phyloP scores from a whole-genome alignment of 495 filamentous ascomycete species.

The Penicillium egyptiacum region DNA sequence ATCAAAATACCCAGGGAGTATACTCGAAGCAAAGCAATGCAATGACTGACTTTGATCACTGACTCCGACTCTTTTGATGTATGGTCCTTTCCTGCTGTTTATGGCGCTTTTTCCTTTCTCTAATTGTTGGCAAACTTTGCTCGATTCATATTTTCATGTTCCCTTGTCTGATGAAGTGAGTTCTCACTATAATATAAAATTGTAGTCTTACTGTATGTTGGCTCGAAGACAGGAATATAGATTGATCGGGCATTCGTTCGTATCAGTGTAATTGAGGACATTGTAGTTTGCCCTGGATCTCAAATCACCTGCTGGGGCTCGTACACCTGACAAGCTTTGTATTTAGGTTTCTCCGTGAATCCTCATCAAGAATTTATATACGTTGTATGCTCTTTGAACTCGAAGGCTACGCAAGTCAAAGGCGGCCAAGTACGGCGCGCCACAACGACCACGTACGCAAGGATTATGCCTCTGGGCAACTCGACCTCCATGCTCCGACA shows the following conservation, averaged over 20 bases:
- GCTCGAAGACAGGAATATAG: too few relatives aligned
- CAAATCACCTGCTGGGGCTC: neutral
- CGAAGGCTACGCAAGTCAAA: neutral
- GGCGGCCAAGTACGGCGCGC: neutral
- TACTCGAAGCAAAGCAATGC: neutral
- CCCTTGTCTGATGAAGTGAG: too few relatives aligned
- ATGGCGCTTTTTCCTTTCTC: neutral
- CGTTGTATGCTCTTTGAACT: neutral
- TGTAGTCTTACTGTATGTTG: too few relatives aligned
- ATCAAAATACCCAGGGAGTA: neutral
- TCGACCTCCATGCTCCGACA: constrained; percentile 6
- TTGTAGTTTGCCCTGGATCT: neutral
- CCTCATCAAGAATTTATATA: too few relatives aligned
- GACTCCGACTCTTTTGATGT: neutral
- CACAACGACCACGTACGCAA: constrained; percentile 4
- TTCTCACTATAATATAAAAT: too few relatives aligned
- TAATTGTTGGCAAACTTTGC: too few relatives aligned
- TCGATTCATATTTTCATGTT: too few relatives aligned
- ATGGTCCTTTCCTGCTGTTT: too few relatives aligned
- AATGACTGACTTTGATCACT: neutral
- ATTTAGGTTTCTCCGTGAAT: too few relatives aligned
- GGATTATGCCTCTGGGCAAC: constrained; percentile 14
- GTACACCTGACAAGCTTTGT: neutral
- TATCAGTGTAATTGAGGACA: neutral
- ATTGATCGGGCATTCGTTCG: neutral